phyloP scores from a whole-genome alignment of 2,329 filamentous ascomycete species.

The Ophidiomyces ophidiicola region DNA sequence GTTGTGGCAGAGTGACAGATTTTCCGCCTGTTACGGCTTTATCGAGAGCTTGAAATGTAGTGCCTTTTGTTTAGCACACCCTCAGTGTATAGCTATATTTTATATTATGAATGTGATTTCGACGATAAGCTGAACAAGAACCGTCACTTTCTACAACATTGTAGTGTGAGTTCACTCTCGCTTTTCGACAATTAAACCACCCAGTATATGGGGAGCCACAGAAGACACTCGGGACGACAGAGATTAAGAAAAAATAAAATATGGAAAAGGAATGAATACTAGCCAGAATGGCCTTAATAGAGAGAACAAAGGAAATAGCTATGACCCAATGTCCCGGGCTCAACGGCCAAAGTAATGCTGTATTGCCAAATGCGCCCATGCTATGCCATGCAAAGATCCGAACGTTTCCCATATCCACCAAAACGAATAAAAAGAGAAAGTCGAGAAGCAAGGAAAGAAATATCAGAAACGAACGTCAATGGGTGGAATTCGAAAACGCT shows the following conservation, averaged over 20 bases:
- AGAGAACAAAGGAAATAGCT: background rate
- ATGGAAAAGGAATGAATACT: conserved; percentile 10
- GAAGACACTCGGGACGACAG: background rate
- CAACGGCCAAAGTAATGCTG: background rate
- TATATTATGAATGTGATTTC: no score
- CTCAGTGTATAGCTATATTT: no score
- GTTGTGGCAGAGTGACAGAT: no score
- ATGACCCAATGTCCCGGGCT: background rate
- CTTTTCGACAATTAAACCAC: no score
- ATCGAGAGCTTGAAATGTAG: no score
- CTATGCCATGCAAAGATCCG: conserved; percentile 17
- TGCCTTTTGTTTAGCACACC: no score
- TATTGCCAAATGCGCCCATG: conserved; percentile 19
- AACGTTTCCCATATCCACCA: background rate
- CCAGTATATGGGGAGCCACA: background rate
- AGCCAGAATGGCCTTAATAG: background rate
- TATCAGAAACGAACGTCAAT: background rate
- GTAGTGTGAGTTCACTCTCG: no score
- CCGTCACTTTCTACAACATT: no score
- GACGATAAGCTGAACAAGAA: no score
- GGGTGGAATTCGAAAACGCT: background rate
- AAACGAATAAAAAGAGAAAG: background rate
- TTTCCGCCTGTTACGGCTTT: no score
- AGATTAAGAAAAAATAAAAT: background rate
- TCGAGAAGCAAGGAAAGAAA: background rate